These are phyloP conservation scores for Nothophaeocryptopus gaeumannii DNA, from an alignment of 2,329 filamentous ascomycete genomes.

Conservation along the genomic window DNA sequence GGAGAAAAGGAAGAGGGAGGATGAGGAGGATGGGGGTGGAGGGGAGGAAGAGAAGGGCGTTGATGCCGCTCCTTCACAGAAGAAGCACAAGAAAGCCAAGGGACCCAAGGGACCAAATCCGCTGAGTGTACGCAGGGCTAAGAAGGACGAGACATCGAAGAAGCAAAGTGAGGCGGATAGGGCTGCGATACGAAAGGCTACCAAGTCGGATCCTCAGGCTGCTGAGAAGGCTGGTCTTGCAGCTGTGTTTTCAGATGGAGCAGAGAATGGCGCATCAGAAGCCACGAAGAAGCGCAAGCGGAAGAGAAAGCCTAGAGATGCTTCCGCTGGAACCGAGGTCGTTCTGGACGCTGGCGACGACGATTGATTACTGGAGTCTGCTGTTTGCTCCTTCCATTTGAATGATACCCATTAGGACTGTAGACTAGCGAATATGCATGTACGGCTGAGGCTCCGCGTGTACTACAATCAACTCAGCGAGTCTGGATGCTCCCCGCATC, in stretches of 20 bases:
- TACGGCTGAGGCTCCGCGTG: too few species aligned
- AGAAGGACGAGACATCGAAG: constrained; percentile 45
- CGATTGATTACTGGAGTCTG: neutral
- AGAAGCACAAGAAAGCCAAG: constrained; percentile 56
- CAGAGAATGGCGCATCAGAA: constrained; percentile 9
- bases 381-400: too few species aligned
- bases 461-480: too few species aligned
- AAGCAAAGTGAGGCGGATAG: constrained; percentile 23
- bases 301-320: constrained; percentile 25
- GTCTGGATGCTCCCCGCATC: too few species aligned
- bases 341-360: constrained; percentile 1
- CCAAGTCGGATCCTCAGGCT: constrained; percentile 30
- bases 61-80: constrained; percentile 39
- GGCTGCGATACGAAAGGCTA: constrained; percentile 22
- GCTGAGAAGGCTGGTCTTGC: constrained; percentile 21
- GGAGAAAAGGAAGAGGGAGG: constrained; percentile 34
- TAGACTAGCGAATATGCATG: too few species aligned
- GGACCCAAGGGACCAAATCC: constrained; percentile 70
- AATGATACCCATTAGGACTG: too few species aligned
- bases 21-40: constrained; percentile 27
- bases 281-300: constrained; percentile 21
- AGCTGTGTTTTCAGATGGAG: constrained; percentile 1
- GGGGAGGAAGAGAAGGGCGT: constrained; percentile 26
- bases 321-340: constrained; percentile 5
- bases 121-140: constrained; percentile 66